Percentiles rank a stretch among this genome's conserved stretches.
These are phyloP conservation scores for Violaceomyces palustris DNA, from an alignment of 1,284 basidiomycete genomes.

Conservation along the genomic window DNA sequence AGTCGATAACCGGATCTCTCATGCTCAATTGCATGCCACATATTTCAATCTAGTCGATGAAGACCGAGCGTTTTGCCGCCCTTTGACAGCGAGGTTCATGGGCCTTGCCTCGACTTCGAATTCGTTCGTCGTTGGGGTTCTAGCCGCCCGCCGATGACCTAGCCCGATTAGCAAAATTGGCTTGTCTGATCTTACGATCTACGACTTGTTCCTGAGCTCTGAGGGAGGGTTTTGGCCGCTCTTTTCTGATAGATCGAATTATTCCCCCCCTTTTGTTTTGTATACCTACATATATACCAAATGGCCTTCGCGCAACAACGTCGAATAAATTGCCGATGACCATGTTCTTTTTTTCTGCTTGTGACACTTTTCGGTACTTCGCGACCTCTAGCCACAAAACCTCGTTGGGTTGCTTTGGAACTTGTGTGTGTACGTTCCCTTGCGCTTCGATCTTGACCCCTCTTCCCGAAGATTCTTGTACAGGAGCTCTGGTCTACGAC, in stretches of 20 bases:
- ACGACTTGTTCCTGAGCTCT: constrained; percentile 44
- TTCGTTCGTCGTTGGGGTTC: constrained; percentile 20
- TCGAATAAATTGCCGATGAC: too few species aligned
- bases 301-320: too few species aligned
- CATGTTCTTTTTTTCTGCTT: too few species aligned
- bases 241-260: constrained; percentile 49
- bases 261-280: too few species aligned
- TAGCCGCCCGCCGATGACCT: constrained; percentile 49
- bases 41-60: constrained; percentile 50
- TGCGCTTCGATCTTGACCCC: too few species aligned
- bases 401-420: too few species aligned
- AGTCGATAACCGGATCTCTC: constrained; percentile 50
- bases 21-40: constrained; percentile 50
- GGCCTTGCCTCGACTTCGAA: constrained; percentile 27
- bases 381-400: too few species aligned
- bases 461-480: too few species aligned
- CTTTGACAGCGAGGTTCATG: constrained; percentile 47
- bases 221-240: constrained; percentile 49
- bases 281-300: too few species aligned
- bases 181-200: constrained; percentile 41
- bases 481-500: too few species aligned
- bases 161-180: constrained; percentile 41
- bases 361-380: too few species aligned
- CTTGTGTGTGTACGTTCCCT: too few species aligned
- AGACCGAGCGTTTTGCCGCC: constrained; percentile 44